Conservation (phyloP, 2,329 filamentous ascomycete genomes). For the Fusarium abutilonis region DNA sequence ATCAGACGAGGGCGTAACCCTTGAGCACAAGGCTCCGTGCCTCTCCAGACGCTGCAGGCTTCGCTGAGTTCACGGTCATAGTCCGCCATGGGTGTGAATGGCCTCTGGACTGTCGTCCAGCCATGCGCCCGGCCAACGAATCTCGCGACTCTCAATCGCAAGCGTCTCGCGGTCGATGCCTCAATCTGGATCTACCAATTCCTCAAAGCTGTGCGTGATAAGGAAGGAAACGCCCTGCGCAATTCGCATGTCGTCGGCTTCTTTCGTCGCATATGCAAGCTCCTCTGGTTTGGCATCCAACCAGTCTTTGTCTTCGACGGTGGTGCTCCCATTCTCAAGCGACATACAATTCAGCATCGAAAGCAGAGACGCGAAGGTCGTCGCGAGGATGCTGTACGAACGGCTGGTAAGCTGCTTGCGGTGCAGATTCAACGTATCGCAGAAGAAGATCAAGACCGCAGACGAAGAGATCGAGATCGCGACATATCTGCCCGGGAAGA, state of each 20-base stretch:
- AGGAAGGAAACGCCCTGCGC: conserved; percentile 94
- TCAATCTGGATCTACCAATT: conserved; percentile 99
- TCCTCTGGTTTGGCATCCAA: conserved; percentile 94
- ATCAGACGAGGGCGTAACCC: conserved; percentile 37
- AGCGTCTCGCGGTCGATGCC: conserved; percentile 95
- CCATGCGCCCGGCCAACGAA: conserved; percentile 96
- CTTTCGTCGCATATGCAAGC: conserved; percentile 97
- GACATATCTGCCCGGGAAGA: conserved; percentile 53
- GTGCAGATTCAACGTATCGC: conserved; percentile 93
- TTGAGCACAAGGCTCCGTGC: conserved; percentile 21
- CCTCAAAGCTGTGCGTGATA: conserved; percentile 97
- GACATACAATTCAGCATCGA: conserved; percentile 84
- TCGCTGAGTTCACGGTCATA: conserved; percentile 24
- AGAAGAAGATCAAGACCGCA: conserved; percentile 81
- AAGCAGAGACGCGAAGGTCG: conserved; percentile 85
- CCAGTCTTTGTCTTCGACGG: conserved; percentile 99
- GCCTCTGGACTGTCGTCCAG: conserved; percentile 95
- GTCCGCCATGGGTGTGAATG: conserved; percentile 88
- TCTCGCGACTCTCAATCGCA: conserved; percentile 93
- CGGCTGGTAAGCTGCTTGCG: conserved; percentile 89
- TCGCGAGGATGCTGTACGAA: conserved; percentile 90
- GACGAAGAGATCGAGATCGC: conserved; percentile 60
- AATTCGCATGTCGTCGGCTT: conserved; percentile 98
- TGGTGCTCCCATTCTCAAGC: conserved; percentile 88
- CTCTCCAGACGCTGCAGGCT: conserved; percentile 7